Base-by-base conservation (phyloP, 2,329 filamentous ascomycete genomes). In the Dothistroma pini region DNA sequence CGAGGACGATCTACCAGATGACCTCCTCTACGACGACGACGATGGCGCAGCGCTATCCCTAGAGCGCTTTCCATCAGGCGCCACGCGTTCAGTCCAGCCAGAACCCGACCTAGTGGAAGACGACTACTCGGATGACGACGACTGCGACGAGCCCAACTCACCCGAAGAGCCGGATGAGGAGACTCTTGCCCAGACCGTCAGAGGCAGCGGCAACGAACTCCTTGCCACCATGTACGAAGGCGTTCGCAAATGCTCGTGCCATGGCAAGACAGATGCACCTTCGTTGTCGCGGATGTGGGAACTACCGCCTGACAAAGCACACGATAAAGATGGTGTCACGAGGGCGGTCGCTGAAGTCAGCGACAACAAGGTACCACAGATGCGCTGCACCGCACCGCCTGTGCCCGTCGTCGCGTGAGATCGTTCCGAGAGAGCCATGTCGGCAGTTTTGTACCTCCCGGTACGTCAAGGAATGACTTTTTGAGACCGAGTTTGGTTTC, bases 241-340 rank as follows among this genome's bases (percentile, higher is more conserved):
- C 12, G 66, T 72, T 6, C 59, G 68, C 10, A 68, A 65, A 35
- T 75, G 72, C 58, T 55, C 61, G 5, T 75, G 72, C 62, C 71
- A 74, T 54, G 67, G 65, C 25, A 59, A 68, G n/a, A 62, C 62
- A 8, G 62, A 69, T 34, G 67, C 69, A 19, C 71, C 70, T 22
- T 56, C 38, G 11, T 64, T 74, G 38, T 66, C 68, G 22, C 66
- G 68, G 41, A 65, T 74, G 54, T 75, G 72, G 72, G 68, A 70
- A 54, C 54, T 74, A 22, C 69, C 71, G 21, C 56, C 57, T 12
- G 59, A 66, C 47, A 56, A 65, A 48, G 22, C 56, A 4, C 60
- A 61, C 19, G 56, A 59, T 19, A 66, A 64, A 50, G 61, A 65
- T 21, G 68, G 69, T 9, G 60, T 71, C 31, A 70, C 66, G 25